Base-by-base conservation (phyloP, 2,329 filamentous ascomycete species). In the Fusarium xyrophilum region DNA sequence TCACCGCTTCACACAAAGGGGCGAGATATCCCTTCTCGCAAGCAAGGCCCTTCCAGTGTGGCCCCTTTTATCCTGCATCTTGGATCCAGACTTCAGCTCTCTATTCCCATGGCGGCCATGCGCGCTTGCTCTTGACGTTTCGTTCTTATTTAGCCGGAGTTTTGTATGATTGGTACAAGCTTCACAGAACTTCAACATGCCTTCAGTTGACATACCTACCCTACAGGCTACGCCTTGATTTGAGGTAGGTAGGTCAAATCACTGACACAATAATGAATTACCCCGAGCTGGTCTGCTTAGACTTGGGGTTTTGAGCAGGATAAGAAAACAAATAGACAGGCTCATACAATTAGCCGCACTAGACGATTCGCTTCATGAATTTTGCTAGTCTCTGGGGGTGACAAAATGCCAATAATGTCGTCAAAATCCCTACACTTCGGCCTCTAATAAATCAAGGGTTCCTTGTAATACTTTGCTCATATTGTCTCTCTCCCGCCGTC, bases 31-130 rank as follows among this genome's bases (percentile, higher is more conserved):
- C 46, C 27, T 38, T 48, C 28, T 35, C 33, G 25, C 30, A 59
- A 59, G 33, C 23, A 30, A 50, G 43, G 36, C 35, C 36, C 28
- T 42, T 51, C 39, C 30, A 23, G 36, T 54, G 46, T 30, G 32
- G 32, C 43, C 60, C 57, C 48, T 33, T 63, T 59, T 33, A 33
- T 17, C 21, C 32, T 44, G 27, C 54, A 52, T 56, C 23, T 44
- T 30, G 38, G 44, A 10, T 28, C 40, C 30, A 51, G 30, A 27
- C n/a, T 48, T 51, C n/a, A 35, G 11, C 30, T 35, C 35, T 68
- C 39, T 15, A 33, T 55, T 9, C 36, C 32, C n/a, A 43, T 28
- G 36, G 42, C 30, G 36, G 14, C 30, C 21, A 11, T 15, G 21
- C 36, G 14, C 17, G 10, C 13, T 11, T 25, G 13, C 17, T 35